A percentile compares a stretch with the other conserved stretches of the same genome.
phyloP scores from a whole-genome alignment of 2,329 filamentous ascomycete genomes.

The Fusarium piperis region DNA sequence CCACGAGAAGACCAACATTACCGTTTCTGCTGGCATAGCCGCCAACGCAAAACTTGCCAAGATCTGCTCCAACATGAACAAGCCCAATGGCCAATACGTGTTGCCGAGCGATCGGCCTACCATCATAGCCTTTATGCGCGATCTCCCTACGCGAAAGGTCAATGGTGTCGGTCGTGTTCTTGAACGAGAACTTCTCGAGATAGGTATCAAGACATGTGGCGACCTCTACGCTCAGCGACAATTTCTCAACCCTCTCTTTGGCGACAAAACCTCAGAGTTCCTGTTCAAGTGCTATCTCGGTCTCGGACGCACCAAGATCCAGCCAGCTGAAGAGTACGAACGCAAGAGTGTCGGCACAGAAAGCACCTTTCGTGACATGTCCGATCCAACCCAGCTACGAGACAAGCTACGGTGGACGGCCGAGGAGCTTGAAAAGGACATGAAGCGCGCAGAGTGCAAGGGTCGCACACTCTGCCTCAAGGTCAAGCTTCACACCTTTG shows the following conservation, averaged over 20 bases:
- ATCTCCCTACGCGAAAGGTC: conserved; percentile 86
- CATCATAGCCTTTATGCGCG: conserved; percentile 87
- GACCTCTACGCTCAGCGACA: conserved; percentile 84
- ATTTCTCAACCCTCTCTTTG: conserved; percentile 81
- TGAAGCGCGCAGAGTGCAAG: conserved; percentile 82
- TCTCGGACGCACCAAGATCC: conserved; percentile 83
- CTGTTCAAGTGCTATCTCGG: conserved; percentile 86
- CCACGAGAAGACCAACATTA: conserved; percentile 79
- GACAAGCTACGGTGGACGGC: conserved; percentile 84
- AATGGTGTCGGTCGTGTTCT: conserved; percentile 96
- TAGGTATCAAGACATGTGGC: conserved; percentile 88
- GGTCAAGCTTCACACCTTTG: conserved; percentile 92
- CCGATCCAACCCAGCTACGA: conserved; percentile 72
- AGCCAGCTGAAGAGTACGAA: conserved; percentile 88
- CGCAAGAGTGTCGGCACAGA: conserved; percentile 95
- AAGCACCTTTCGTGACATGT: conserved; percentile 86
- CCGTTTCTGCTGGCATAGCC: conserved; percentile 92
- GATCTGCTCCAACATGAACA: conserved; percentile 94
- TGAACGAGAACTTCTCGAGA: conserved; percentile 87
- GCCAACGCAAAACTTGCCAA: conserved; percentile 94
- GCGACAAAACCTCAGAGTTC: conserved; percentile 90
- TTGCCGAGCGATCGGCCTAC: conserved; percentile 75
- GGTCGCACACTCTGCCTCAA: conserved; percentile 93
- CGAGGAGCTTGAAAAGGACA: conserved; percentile 86
- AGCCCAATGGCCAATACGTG: conserved; percentile 91